A percentile compares a stretch with the other conserved stretches of the same genome.
Evolutionary conservation across 768 basidiomycete genomes (phyloP).

Genomic region (Boletales sp.): DNA sequence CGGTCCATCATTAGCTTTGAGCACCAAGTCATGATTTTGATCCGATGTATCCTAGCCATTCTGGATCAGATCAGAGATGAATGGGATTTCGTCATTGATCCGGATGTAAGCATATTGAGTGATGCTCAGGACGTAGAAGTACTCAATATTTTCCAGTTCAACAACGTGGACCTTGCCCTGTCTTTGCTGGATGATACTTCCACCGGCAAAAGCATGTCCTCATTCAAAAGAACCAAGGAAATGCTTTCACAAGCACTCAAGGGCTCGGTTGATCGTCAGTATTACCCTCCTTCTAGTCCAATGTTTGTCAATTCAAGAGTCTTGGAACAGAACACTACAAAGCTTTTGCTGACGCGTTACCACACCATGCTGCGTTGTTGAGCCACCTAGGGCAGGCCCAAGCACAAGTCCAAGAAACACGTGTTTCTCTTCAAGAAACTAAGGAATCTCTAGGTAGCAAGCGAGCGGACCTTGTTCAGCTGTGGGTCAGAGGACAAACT

Average conservation of each 20-base stretch:
- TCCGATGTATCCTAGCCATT: slow-evolving; percentile 49
- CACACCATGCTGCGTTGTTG: slow-evolving; percentile 81
- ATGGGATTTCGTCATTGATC: slow-evolving; percentile 84
- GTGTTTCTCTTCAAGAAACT: slow-evolving; percentile 67
- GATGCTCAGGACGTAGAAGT: not conserved
- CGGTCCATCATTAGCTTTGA: slow-evolving; percentile 24
- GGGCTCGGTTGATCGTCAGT: slow-evolving; percentile 85
- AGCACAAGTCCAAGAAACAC: slow-evolving; percentile 66
- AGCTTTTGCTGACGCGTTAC: slow-evolving; percentile 90
- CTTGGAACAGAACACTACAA: slow-evolving; percentile 76
- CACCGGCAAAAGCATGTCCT: slow-evolving; percentile 67
- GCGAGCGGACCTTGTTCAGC: slow-evolving; percentile 83
- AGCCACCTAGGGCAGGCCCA: slow-evolving; percentile 72
- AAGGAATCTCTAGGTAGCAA: slow-evolving; percentile 79
- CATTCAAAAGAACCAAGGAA: slow-evolving; percentile 72
- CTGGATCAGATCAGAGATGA: slow-evolving; percentile 83
- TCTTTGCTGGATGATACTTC: slow-evolving; percentile 80
- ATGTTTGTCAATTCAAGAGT: slow-evolving; percentile 2
- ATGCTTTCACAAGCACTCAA: slow-evolving; percentile 78
- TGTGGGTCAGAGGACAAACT: slow-evolving; percentile 87
- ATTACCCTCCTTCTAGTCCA: not conserved
- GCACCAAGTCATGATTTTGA: not conserved
- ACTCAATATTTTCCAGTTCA: slow-evolving; percentile 56
- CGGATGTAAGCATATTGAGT: slow-evolving; percentile 53
- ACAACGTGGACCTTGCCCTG: slow-evolving; percentile 89